Percentiles rank a stretch among this genome's conserved stretches.
These are phyloP conservation scores for Hypoxylon sp. DNA, from an alignment of 2,329 filamentous ascomycete species.

Conservation along the genomic window DNA sequence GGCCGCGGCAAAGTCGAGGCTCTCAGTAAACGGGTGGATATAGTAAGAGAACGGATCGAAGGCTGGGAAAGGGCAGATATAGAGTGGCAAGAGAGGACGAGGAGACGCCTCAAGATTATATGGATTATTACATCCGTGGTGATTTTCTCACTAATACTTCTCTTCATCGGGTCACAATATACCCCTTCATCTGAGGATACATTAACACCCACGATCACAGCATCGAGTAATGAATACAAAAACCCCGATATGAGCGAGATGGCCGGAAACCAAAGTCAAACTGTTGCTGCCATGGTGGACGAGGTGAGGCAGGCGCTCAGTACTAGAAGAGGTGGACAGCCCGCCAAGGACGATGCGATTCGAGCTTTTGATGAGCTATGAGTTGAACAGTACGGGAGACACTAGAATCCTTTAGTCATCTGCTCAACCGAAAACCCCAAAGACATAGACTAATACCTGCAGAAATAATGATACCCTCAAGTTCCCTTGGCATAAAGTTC, in stretches of 20 bases:
- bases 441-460: constrained; percentile 2
- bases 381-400: constrained; percentile 15
- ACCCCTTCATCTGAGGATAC: constrained; percentile 44
- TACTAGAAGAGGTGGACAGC: constrained; percentile 43
- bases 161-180: constrained; percentile 59
- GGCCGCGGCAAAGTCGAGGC: constrained; percentile 72
- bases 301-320: constrained; percentile 51
- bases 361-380: constrained; percentile 56
- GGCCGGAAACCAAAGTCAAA: constrained; percentile 45
- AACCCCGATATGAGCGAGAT: constrained; percentile 29
- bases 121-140: constrained; percentile 72
- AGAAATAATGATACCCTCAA: constrained; percentile 29
- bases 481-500: not conserved
- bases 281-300: constrained; percentile 47
- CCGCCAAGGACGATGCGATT: constrained; percentile 49
- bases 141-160: constrained; percentile 63
- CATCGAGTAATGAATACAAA: constrained; percentile 27
- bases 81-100: constrained; percentile 78
- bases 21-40: constrained; percentile 74
- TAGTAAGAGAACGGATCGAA: constrained; percentile 75
- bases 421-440: constrained; percentile 1
- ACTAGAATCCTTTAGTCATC: not conserved
- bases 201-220: constrained; percentile 29
- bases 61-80: constrained; percentile 76
- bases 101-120: constrained; percentile 71